Evolutionary conservation across 371 early-diverging fungal genomes (phyloP), one percentile per base, ranked within the genome.

Genomic region (Mucor piriformis): DNA sequence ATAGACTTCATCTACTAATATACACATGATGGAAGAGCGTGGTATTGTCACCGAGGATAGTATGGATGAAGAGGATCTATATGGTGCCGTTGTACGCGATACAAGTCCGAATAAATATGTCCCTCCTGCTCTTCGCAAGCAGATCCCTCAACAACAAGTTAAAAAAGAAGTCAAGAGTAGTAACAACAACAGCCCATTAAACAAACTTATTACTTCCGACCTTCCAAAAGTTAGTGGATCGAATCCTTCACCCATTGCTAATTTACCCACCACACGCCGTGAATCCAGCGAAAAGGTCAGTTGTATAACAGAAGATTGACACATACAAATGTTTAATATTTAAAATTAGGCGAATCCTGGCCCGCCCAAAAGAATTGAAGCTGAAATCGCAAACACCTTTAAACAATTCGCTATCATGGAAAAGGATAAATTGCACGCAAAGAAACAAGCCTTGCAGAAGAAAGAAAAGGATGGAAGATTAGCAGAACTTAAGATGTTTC

Each of bases 11-110:
- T 79, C 90, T 13, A 81, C 70, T 55, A 97, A 97, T 73, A 74
- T 83, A 11, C 99, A 99, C 68, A 67, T 96, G 57, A 82, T 91
- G 18, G 99, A 99, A 66, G 99, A 99, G 72, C 92, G 99, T 51
- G 94, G 94, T 47, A 48, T 88, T 37, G 70, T 71, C 2, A 63
- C 82, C 27, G 82, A 84, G 20, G 90, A 88, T 51, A 82, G 84
- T 2, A 81, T 94, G 67, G 95, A 95, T 65, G 95, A 96, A 72
- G 96, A 96, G 59, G 94, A 93, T 59, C 76, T 84, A 29, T 95
- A 92, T 57, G 89, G 88, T 40, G 88, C 92, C 1, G 92, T 93
- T 46, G 83, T 90, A 35, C 84, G 89, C 12, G 89, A 88, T 11
- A 40, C 13, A 11, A 78, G 74, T 34, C 69, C 85, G 7, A 90